These are phyloP conservation scores for Arthrobotrys musiformis DNA, from an alignment of 2,329 filamentous ascomycete genomes.

Conservation along the genomic window DNA sequence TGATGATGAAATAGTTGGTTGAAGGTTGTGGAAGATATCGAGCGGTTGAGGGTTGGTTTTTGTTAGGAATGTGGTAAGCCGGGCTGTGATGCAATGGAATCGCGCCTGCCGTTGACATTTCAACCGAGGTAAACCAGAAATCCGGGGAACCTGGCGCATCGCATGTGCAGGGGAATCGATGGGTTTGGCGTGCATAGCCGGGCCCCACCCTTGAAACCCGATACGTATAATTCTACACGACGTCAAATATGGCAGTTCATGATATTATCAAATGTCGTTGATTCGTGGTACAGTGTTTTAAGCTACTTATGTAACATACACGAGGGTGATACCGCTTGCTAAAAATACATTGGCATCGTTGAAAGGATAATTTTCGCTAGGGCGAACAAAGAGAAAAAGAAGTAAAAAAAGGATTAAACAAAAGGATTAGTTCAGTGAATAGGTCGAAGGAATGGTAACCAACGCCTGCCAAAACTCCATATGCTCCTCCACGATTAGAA, in stretches of 20 bases:
- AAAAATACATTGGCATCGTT: too few relatives aligned
- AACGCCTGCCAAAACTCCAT: neutral
- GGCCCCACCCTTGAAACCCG: neutral
- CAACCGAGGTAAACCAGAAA: constrained; percentile 40
- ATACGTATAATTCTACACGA: too few relatives aligned
- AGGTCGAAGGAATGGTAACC: neutral
- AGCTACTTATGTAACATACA: too few relatives aligned
- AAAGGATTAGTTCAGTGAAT: too few relatives aligned
- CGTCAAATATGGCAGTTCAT: too few relatives aligned
- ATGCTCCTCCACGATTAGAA: neutral
- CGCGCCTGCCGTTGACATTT: too few relatives aligned
- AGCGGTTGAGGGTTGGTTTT: constrained; percentile 7
- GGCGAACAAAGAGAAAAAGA: too few relatives aligned
- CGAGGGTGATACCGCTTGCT: too few relatives aligned
- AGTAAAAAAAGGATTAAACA: too few relatives aligned
- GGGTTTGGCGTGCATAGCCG: neutral
- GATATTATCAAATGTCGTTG: neutral
- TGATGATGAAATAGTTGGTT: neutral
- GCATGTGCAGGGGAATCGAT: constrained; percentile 15
- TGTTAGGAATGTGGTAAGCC: constrained; percentile 4
- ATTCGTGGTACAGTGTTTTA: too few relatives aligned
- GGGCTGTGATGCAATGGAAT: neutral
- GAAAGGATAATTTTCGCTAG: too few relatives aligned
- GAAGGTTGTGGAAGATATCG: neutral
- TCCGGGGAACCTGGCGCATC: constrained; percentile 31